phyloP scores from a whole-genome alignment of 2,329 filamentous ascomycete species.

The Colletotrichum viniferum region DNA sequence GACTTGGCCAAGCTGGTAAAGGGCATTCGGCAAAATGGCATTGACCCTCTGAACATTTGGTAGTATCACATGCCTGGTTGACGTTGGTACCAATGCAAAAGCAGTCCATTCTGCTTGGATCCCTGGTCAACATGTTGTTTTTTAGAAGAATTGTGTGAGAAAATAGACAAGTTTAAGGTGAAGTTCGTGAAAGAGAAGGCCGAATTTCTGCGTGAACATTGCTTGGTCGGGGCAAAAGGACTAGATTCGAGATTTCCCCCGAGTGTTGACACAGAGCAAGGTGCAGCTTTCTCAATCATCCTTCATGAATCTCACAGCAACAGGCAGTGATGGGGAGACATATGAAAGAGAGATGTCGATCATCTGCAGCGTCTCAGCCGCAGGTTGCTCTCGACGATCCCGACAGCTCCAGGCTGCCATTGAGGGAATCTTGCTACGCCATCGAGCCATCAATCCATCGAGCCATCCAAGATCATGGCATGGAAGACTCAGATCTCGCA shows the following conservation, averaged over 20 bases:
- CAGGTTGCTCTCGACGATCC: background rate
- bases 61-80: background rate
- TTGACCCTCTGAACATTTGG: background rate
- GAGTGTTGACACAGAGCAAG: no score
- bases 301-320: no score
- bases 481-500: background rate
- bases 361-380: background rate
- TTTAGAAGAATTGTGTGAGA: background rate
- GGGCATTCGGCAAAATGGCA: background rate
- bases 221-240: no score
- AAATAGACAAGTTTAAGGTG: no score
- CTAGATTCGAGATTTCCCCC: no score
- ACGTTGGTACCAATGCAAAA: background rate
- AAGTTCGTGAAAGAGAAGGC: no score
- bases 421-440: background rate
- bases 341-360: background rate
- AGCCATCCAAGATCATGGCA: background rate
- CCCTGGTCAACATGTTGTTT: background rate
- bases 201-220: no score
- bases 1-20: background rate
- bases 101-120: background rate
- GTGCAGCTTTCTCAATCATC: no score
- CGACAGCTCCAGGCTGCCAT: background rate
- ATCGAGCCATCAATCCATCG: no score
- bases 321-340: background rate